Evolutionary conservation across 2,329 filamentous ascomycete genomes (phyloP), one percentile per base, ranked within the genome.

Genomic region (Pseudocercospora pini-densiflorae): DNA sequence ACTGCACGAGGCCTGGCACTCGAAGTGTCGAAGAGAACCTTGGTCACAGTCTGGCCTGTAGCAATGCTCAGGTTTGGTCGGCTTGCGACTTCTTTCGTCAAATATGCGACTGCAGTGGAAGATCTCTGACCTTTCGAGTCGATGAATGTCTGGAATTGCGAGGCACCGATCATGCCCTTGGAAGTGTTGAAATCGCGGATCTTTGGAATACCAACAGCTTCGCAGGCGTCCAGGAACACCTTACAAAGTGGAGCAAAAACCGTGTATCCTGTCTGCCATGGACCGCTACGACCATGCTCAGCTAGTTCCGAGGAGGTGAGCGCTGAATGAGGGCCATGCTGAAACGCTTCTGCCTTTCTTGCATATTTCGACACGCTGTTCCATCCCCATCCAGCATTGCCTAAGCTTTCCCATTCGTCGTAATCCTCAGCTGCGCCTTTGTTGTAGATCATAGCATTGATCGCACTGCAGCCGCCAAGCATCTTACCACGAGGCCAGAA

Each of bases 121-220:
- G 70, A 72, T 6, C 69, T 36, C 36, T 72, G 69, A 2, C 69
- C 70, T 53, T 68, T 68, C 9, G 58, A 45, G 53, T 72, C 70
- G 40, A 72, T 72, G 40, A 71, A 71, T 1, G 65, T 68, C 47
- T 71, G 69, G 27, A 70, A 68, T 8, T 64, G 53, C 23, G 65
- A 66, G 29, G 69, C 62, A 10, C 69, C 70, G 9, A 70, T 10
- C 54, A 68, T 70, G 24, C 70, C 70, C 10, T 63, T 66, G 12
- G 53, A 23, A 16, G 65, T 65, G 24, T 72, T 72, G 61, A 71
- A 65, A 55, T 72, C 69, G 16, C 55, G 24, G 1, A 64, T 63
- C 57, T 67, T 68, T 8, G 62, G 59, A 31, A 71, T 72, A 5
- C 70, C 70, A n/a, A 72, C 61, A 3, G 64, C 63, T 33, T 67